A percentile compares a stretch with the other conserved stretches of the same genome.
These are phyloP conservation scores for Skeletonema tropicum DNA, from an alignment of 108 stramenopile genomes.

Conservation along the genomic window DNA sequence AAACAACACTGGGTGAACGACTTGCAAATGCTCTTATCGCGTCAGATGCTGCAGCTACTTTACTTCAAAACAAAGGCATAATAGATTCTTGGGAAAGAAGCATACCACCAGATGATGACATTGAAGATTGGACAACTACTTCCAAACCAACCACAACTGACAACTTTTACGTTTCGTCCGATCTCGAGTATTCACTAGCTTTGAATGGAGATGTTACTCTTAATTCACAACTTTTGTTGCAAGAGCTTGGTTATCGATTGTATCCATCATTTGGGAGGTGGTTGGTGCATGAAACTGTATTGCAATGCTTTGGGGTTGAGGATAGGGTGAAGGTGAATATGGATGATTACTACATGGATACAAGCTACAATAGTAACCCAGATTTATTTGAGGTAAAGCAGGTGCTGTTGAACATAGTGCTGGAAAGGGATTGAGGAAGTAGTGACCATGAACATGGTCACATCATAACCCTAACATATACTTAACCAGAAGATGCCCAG, in stretches of 20 bases:
- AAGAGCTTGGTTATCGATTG: constrained; percentile 84
- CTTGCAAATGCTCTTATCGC: constrained; percentile 10
- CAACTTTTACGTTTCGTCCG: constrained; percentile 39
- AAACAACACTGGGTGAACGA: constrained; percentile 1
- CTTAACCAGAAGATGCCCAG: too few species aligned
- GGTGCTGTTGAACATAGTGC: constrained; percentile 73
- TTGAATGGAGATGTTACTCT: constrained; percentile 79
- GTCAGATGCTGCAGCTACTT: constrained; percentile 19
- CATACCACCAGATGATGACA: constrained; percentile 28
- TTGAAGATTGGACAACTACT: constrained; percentile 44
- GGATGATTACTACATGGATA: constrained; percentile 89
- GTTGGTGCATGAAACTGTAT: constrained; percentile 20
- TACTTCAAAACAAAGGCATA: constrained; percentile 29
- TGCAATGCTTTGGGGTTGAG: constrained; percentile 13
- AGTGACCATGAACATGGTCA: not conserved
- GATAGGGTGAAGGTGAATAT: constrained; percentile 34
- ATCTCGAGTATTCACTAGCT: constrained; percentile 62
- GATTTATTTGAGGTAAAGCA: constrained; percentile 86
- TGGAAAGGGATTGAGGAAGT: constrained; percentile 50
- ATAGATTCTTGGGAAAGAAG: constrained; percentile 42
- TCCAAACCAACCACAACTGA: constrained; percentile 3
- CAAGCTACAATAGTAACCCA: constrained; percentile 84
- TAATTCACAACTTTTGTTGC: constrained; percentile 71
- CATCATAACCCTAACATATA: too few species aligned
- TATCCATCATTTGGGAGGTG: constrained; percentile 75